These are phyloP conservation scores for Plenodomus lindquistii DNA, from an alignment of 2,329 filamentous ascomycete genomes.

Conservation along the genomic window DNA sequence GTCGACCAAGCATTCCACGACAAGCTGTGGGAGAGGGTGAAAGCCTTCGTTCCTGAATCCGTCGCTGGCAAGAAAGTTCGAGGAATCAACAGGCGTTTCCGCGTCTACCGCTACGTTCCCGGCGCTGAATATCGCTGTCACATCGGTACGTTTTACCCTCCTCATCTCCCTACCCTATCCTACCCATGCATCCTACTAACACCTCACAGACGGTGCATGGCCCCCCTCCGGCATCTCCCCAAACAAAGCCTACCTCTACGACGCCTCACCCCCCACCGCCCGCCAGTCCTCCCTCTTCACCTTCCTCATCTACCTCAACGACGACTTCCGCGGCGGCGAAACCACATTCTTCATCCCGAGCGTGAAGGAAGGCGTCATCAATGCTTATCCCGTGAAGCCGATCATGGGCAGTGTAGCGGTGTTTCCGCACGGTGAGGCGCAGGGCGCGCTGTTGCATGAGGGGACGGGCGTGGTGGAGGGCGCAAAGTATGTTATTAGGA, in stretches of 20 bases:
- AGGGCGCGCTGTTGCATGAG: conserved; percentile 68
- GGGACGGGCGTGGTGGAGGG: conserved; percentile 71
- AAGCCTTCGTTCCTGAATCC: conserved; percentile 59
- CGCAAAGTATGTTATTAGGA: conserved; percentile 70
- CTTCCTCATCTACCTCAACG: conserved; percentile 70
- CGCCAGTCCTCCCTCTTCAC: conserved; percentile 71
- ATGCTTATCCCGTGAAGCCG: conserved; percentile 70
- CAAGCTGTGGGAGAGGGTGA: conserved; percentile 64
- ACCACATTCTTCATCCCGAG: conserved; percentile 73
- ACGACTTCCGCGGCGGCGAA: conserved; percentile 72
- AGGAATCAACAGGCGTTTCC: conserved; percentile 70
- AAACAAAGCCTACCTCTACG: conserved; percentile 65
- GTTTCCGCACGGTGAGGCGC: conserved; percentile 71
- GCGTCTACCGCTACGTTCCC: conserved; percentile 73
- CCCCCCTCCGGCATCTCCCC: conserved; percentile 68
- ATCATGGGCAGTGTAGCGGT: conserved; percentile 70
- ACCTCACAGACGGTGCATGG: conserved; percentile 65
- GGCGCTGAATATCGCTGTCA: conserved; percentile 73
- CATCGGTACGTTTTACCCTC: conserved; percentile 49
- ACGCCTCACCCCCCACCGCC: conserved; percentile 61
- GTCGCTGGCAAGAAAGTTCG: conserved; percentile 62
- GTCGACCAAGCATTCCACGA: conserved; percentile 66
- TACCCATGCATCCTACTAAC: conserved; percentile 1
- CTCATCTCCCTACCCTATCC: neutral
- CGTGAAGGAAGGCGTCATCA: conserved; percentile 65